Percentiles rank a stretch among this genome's conserved stretches.
Conservation (phyloP, 1,139 yeast species). For the Magnusiomyces ingens region DNA sequence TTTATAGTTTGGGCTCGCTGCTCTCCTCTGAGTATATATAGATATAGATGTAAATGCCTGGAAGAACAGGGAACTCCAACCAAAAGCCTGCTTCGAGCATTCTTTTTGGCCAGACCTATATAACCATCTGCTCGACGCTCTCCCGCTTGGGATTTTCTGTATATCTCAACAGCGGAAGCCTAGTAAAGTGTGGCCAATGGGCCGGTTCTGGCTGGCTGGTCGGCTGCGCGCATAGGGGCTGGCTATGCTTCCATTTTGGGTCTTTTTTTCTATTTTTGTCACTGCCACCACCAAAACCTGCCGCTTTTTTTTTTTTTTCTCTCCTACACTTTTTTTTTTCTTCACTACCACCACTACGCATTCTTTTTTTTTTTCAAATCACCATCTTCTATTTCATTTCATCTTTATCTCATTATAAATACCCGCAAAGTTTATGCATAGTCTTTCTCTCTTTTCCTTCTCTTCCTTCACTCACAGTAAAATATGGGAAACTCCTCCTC, state of each 20-base stretch:
- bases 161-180: no score
- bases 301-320: background rate
- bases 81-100: no score
- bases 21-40: no score
- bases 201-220: no score
- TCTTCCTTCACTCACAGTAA: background rate
- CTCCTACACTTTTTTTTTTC: background rate
- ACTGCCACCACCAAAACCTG: background rate
- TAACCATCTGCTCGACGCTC: no score
- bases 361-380: background rate
- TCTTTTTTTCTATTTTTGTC: background rate
- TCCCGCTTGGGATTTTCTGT: no score
- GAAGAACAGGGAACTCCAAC: no score
- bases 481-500: conserved; percentile 35
- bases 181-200: no score
- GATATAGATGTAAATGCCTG: no score
- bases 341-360: background rate
- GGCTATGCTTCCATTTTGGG: background rate
- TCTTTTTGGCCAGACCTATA: no score
- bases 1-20: no score
- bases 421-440: background rate
- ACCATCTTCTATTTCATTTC: background rate
- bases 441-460: background rate
- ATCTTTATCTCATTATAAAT: background rate
- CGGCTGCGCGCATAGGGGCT: background rate